Conservation (phyloP, 345 rosid genomes). For the Brassica incana region DNA sequence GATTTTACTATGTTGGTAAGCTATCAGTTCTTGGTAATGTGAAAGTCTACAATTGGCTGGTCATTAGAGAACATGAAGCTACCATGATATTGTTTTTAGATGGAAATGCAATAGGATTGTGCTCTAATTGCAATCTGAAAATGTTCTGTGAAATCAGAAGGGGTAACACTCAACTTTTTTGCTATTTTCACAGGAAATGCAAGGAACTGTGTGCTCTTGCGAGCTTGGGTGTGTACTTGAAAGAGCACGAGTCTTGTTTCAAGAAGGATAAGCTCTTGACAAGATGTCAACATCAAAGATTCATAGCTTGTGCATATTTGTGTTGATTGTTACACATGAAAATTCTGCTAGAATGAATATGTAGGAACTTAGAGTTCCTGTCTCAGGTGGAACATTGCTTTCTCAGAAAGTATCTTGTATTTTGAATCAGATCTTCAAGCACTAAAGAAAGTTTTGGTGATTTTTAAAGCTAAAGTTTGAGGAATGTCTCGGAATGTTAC, state of each 20-base stretch:
- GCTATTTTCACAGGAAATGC: constrained; percentile 13
- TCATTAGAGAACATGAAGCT: neutral
- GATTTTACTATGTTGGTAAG: neutral
- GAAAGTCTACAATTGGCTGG: neutral
- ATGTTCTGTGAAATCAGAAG: neutral
- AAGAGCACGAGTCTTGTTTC: neutral
- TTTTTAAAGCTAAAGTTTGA: neutral
- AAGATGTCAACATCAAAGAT: neutral
- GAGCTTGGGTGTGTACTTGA: neutral
- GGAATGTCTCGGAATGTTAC: neutral
- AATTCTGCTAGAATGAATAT: neutral
- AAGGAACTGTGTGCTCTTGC: neutral
- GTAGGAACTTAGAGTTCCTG: neutral
- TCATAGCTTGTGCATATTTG: neutral
- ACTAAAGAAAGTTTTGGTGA: neutral
- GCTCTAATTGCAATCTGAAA: neutral
- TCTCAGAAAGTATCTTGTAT: neutral
- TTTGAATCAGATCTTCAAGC: neutral
- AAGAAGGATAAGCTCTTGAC: neutral
- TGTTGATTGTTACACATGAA: neutral
- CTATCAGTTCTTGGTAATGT: neutral
- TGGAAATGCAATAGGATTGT: neutral
- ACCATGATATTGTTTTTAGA: neutral
- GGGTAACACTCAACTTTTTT: neutral
- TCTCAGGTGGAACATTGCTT: neutral